A percentile compares a stretch with the other conserved stretches of the same genome.
phyloP scores from a whole-genome alignment of 257 asterid species.

The Solanum dulcamara region DNA sequence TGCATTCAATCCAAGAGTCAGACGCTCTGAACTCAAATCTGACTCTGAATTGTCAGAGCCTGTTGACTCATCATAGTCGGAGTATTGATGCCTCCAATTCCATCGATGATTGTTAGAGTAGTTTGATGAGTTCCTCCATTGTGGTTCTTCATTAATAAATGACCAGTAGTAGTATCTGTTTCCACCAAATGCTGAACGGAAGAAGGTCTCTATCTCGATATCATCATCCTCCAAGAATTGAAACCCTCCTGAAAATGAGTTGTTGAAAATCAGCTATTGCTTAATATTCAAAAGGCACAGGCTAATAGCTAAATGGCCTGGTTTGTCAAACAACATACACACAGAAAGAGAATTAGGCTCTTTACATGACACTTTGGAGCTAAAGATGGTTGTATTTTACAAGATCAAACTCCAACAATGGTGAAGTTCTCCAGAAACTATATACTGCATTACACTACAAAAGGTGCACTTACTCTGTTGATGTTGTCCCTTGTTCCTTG shows the following conservation, averaged over 20 bases:
- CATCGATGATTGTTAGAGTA: slow-evolving; percentile 29
- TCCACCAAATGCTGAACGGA: slow-evolving; percentile 52
- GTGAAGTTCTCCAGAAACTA: neutral
- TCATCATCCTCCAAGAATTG: slow-evolving; percentile 46
- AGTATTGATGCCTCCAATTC: slow-evolving; percentile 22
- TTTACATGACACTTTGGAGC: neutral
- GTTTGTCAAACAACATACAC: neutral
- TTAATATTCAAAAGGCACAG: neutral
- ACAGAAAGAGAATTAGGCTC: neutral
- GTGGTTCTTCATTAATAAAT: slow-evolving; percentile 44
- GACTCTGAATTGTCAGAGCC: slow-evolving; percentile 17
- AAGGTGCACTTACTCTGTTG: slow-evolving; percentile 29
- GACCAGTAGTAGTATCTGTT: slow-evolving; percentile 37
- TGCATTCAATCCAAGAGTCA: slow-evolving; percentile 61
- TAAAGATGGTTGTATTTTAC: neutral
- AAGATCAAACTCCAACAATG: neutral
- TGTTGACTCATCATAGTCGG: slow-evolving; percentile 40
- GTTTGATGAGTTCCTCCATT: slow-evolving; percentile 34
- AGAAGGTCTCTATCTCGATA: slow-evolving; percentile 41
- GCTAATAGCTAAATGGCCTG: neutral
- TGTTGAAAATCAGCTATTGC: neutral
- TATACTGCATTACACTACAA: neutral
- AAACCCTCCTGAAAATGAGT: slow-evolving; percentile 29
- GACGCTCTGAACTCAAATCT: slow-evolving; percentile 44
- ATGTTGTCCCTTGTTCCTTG: slow-evolving; percentile 29